phyloP scores from a whole-genome alignment of 2,329 filamentous ascomycete species.

The Fusarium virguliforme region DNA sequence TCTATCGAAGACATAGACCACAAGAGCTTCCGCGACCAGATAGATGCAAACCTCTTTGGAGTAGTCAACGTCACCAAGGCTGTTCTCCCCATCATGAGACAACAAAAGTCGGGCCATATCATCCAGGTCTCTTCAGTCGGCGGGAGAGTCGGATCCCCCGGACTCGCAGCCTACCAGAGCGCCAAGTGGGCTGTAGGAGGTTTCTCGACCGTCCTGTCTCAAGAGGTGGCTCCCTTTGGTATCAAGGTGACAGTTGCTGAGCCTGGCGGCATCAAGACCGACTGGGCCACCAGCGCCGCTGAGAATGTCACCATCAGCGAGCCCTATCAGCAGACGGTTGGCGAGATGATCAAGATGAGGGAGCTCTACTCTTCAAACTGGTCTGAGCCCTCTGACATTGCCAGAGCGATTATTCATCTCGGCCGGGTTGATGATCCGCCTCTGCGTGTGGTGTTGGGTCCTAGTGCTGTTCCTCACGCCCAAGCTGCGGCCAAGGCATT shows the following conservation, averaged over 20 bases:
- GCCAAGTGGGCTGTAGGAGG: constrained; percentile 60
- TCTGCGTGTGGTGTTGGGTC: constrained; percentile 54
- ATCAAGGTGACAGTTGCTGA: constrained; percentile 60
- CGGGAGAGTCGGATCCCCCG: constrained; percentile 55
- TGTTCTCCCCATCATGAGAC: constrained; percentile 55
- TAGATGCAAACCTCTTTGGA: constrained; percentile 75
- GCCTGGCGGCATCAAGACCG: constrained; percentile 61
- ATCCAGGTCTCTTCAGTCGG: constrained; percentile 61
- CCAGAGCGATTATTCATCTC: constrained; percentile 51
- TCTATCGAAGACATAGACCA: constrained; percentile 68
- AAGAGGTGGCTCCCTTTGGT: constrained; percentile 58
- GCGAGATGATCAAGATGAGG: constrained; percentile 42
- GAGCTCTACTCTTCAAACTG: constrained; percentile 9
- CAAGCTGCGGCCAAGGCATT: constrained; percentile 41
- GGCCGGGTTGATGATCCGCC: constrained; percentile 51
- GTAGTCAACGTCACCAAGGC: constrained; percentile 68
- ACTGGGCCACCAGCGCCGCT: constrained; percentile 57
- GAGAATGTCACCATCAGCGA: constrained; percentile 50
- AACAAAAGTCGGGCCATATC: constrained; percentile 54
- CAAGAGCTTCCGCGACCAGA: constrained; percentile 65
- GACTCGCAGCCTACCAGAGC: constrained; percentile 57
- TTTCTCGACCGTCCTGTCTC: constrained; percentile 56
- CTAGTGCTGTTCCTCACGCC: constrained; percentile 49
- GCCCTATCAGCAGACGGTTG: constrained; percentile 57
- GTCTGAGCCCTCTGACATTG: constrained; percentile 48